phyloP scores from a whole-genome alignment of 345 rosid species.

The Salix purpurea region DNA sequence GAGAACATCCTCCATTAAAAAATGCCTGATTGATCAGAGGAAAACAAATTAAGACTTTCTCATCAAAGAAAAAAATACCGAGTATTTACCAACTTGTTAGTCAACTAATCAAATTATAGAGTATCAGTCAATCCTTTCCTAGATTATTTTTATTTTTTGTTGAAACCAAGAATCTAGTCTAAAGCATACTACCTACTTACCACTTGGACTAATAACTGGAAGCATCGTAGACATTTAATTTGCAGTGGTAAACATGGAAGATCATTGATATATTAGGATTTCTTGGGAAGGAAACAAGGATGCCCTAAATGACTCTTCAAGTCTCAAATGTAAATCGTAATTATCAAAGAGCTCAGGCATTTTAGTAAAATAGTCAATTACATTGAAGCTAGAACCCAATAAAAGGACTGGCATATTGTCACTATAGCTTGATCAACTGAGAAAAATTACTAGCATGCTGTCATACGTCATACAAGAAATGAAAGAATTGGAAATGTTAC shows the following conservation, averaged over 20 bases:
- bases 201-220: neutral
- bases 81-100: neutral
- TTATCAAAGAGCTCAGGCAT: neutral
- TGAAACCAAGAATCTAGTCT: neutral
- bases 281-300: neutral
- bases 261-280: neutral
- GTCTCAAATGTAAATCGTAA: neutral
- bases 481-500: neutral
- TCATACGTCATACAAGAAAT: constrained; percentile 1
- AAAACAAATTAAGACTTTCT: neutral
- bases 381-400: neutral
- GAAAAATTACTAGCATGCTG: neutral
- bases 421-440: neutral
- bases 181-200: neutral
- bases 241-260: neutral
- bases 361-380: neutral
- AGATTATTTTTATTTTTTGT: neutral
- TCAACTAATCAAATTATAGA: neutral
- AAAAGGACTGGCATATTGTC: neutral
- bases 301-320: neutral
- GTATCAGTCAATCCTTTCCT: neutral
- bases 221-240: neutral
- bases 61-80: neutral
- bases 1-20: neutral
- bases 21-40: neutral